These are phyloP conservation scores for Tuber indicum DNA, from an alignment of 495 filamentous ascomycete species.

Conservation along the genomic window DNA sequence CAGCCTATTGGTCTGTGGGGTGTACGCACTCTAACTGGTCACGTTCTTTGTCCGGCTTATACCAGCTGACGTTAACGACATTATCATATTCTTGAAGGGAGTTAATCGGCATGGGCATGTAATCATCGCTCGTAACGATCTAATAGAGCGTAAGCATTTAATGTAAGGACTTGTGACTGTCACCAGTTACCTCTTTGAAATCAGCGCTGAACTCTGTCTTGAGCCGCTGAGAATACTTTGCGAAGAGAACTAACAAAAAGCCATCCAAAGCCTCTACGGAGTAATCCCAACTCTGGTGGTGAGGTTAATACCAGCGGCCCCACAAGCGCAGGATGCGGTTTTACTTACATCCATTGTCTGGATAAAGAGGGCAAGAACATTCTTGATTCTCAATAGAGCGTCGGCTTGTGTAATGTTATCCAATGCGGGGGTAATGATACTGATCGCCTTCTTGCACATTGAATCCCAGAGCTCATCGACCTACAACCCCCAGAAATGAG, in stretches of 20 bases:
- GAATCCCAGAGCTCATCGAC: constrained; percentile 98
- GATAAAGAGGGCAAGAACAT: constrained; percentile 86
- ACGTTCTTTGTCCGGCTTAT: constrained; percentile 66
- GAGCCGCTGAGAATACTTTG: constrained; percentile 86
- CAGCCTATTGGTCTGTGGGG: not conserved
- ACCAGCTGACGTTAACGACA: constrained; percentile 90
- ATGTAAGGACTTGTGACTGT: not conserved
- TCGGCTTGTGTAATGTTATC: constrained; percentile 74
- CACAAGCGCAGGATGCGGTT: constrained; percentile 3
- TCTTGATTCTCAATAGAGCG: constrained; percentile 81
- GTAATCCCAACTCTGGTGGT: constrained; percentile 72
- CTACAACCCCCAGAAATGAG: constrained; percentile 44
- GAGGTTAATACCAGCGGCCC: constrained; percentile 31
- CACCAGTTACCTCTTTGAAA: constrained; percentile 67
- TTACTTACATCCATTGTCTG: constrained; percentile 81
- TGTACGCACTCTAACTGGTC: constrained; percentile 65
- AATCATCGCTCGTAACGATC: constrained; percentile 95
- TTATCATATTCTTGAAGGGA: constrained; percentile 88
- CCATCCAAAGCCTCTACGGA: constrained; percentile 70
- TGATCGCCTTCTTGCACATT: constrained; percentile 83
- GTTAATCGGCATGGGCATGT: constrained; percentile 97
- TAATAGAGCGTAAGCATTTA: constrained; percentile 39
- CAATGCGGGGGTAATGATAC: constrained; percentile 68
- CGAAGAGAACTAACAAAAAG: constrained; percentile 78
- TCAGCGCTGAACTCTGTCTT: constrained; percentile 85